Evolutionary conservation across 257 asterid genomes (phyloP).

Genomic region (Solanum infundibuliforme): DNA sequence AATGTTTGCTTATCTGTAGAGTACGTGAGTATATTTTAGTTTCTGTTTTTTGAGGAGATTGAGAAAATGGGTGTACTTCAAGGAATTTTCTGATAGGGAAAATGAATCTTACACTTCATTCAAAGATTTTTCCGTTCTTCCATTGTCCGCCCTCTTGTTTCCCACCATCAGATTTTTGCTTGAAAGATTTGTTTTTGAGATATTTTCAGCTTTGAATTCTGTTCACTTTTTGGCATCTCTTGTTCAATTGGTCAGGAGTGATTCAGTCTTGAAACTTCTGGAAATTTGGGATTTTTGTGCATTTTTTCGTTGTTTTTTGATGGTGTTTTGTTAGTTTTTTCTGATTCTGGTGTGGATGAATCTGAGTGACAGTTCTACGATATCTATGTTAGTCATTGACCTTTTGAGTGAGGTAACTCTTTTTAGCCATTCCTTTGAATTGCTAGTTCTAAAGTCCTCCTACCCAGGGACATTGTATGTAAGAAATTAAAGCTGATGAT

Average conservation of each 20-base stretch:
- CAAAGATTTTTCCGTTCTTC: slow-evolving; percentile 54
- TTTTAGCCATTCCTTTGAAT: background rate
- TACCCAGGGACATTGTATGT: background rate
- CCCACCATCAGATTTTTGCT: slow-evolving; percentile 73
- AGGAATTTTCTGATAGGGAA: slow-evolving; percentile 16
- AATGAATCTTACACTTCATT: slow-evolving; percentile 67
- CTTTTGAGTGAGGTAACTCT: background rate
- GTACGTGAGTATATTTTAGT: background rate
- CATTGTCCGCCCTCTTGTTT: slow-evolving; percentile 52
- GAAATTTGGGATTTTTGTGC: background rate
- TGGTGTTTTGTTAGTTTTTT: background rate
- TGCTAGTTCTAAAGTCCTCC: background rate
- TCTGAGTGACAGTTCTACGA: background rate
- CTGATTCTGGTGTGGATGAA: background rate
- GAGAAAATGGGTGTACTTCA: slow-evolving; percentile 41
- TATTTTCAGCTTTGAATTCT: slow-evolving; percentile 6
- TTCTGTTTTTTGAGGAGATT: background rate
- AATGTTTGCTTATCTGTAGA: background rate
- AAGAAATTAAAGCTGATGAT: background rate
- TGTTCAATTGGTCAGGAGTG: background rate
- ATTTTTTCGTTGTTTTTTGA: background rate
- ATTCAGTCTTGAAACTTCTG: background rate
- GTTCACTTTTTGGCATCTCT: background rate
- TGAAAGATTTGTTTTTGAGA: slow-evolving; percentile 86
- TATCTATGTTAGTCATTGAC: background rate